A percentile compares a stretch with the other conserved stretches of the same genome.
phyloP scores from a whole-genome alignment of 305 asterid species.

The Fraxinus latifolia region DNA sequence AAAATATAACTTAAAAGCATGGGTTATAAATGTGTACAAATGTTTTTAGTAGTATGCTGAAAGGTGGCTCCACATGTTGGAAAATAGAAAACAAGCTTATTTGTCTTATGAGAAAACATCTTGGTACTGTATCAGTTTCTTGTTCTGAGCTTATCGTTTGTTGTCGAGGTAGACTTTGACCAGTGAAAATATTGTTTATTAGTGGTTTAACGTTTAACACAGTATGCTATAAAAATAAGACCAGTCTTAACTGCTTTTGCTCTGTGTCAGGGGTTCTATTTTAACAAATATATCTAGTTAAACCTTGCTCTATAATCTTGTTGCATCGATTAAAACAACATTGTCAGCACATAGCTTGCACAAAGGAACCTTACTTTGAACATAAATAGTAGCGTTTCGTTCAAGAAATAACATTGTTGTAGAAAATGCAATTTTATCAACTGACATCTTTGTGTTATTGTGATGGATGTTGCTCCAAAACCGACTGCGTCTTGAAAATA shows the following conservation, averaged over 20 bases:
- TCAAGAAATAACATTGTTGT: not conserved
- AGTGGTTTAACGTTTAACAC: not conserved
- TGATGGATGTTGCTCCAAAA: not conserved
- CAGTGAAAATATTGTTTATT: not conserved
- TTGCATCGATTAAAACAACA: not conserved
- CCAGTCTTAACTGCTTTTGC: not conserved
- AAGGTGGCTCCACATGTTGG: not conserved
- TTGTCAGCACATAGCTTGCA: not conserved
- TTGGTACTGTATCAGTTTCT: not conserved
- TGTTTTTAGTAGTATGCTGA: not conserved
- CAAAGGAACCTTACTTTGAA: not conserved
- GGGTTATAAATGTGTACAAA: not conserved
- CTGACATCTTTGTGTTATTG: not conserved
- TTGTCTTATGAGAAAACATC: not conserved
- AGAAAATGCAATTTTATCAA: not conserved
- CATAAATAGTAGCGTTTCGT: not conserved
- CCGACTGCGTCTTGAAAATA: conserved; percentile 2
- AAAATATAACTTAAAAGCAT: not conserved
- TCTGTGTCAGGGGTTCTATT: not conserved
- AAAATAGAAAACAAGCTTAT: not conserved
- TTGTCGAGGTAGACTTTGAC: not conserved
- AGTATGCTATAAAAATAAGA: not conserved
- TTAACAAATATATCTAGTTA: not conserved
- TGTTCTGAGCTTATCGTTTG: not conserved
- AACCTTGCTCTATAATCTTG: not conserved